Conservation (phyloP, 257 asterid genomes). For the Solanum ossicruentum region DNA sequence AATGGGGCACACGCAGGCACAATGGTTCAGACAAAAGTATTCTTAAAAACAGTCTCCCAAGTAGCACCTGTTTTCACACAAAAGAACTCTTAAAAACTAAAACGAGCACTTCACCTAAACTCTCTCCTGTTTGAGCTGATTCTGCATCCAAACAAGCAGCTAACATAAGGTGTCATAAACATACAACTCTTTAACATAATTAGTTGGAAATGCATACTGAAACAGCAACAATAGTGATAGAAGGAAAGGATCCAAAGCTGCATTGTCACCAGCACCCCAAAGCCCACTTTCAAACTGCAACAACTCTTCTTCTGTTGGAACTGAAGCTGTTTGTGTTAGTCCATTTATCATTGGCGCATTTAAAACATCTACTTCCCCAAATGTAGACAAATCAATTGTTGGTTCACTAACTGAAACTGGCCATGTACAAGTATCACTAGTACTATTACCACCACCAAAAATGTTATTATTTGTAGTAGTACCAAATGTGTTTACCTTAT, state of each 20-base stretch:
- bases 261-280: constrained; percentile 28
- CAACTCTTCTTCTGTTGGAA: constrained; percentile 30
- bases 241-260: constrained; percentile 54
- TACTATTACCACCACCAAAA: neutral
- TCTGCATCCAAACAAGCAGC: too few species aligned
- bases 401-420: constrained; percentile 6
- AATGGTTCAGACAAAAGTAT: too few species aligned
- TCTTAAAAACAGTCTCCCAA: too few species aligned
- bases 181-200: too few species aligned
- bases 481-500: neutral
- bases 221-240: constrained; percentile 2
- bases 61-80: too few species aligned
- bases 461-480: neutral
- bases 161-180: too few species aligned
- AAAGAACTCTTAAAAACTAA: too few species aligned
- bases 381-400: neutral
- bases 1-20: too few species aligned
- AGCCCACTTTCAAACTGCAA: constrained; percentile 23
- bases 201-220: too few species aligned
- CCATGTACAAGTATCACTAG: constrained; percentile 17
- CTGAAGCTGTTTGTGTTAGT: constrained; percentile 5
- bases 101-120: too few species aligned
- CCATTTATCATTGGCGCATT: constrained; percentile 12
- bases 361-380: constrained; percentile 15
- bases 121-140: too few species aligned